Base-by-base conservation (phyloP, 2,329 filamentous ascomycete species). In the Microcyclosporella mali region DNA sequence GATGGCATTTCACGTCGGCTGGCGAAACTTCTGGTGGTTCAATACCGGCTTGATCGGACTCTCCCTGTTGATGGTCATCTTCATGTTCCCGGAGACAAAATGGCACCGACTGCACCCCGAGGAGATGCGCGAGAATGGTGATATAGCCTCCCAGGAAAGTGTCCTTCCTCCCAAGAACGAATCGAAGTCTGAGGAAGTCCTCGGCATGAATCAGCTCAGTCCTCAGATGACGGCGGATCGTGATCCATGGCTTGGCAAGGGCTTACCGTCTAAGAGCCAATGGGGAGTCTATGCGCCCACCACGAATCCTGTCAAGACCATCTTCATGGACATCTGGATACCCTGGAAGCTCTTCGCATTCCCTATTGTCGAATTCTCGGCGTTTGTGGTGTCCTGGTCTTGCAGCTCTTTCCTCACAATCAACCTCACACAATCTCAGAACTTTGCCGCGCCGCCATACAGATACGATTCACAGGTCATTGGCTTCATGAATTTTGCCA, bases 1-100 rank as follows among this genome's bases (percentile, higher is more conserved):
- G 0, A 83, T 84, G 78, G 71, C 77, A 1, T 65, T 74, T 33
- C 70, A 75, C 28, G 58, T 73, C 3, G 78, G 78, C 36, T 81
- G 77, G 74, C 67, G 77, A 18, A 78, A 66, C 54, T 83, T 83
- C 59, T 83, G 78, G 75, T 83, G 79, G 79, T 66, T 83, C 49
- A 81, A 82, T 49, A 73, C 77, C 2, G 79, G 58, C 1, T 38
- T 82, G 1, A 61, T 79, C 2, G 72, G 64, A 1, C 54, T 75
- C 3, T 70, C 71, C 0, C 61, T 75, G 16, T 21, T 79, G 3
- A 65, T 77, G 56, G 67, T 74, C 27, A 58, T 81, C 19, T 77
- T 81, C 56, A 66, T 77, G 53, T 82, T 82, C 52, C 80, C 80
- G 0, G 79, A 83, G 57, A 82, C 79, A 0, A 75, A 74, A 48